Evolutionary conservation across 1,139 yeast species (phyloP).

Genomic region (Geotrichum aggregatum): DNA sequence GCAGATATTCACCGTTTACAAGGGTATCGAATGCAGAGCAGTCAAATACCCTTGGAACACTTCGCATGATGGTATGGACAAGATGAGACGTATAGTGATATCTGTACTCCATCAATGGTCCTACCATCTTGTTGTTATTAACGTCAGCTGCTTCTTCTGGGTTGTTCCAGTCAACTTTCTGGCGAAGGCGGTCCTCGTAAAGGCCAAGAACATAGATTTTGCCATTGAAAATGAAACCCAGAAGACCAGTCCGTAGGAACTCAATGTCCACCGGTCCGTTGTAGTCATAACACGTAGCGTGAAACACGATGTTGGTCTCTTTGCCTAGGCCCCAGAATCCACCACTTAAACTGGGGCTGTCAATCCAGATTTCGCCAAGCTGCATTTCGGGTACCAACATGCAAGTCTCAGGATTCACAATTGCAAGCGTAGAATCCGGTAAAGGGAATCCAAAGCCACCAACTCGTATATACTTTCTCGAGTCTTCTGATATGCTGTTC

Average conservation of each 20-base stretch:
- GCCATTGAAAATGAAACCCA: conserved; percentile 85
- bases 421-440: conserved; percentile 89
- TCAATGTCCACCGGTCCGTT: conserved; percentile 66
- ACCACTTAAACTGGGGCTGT: conserved; percentile 80
- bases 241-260: conserved; percentile 81
- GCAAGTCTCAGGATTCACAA: conserved; percentile 88
- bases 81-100: conserved; percentile 85
- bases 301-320: conserved; percentile 73
- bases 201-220: conserved; percentile 83
- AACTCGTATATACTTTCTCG: conserved; percentile 55
- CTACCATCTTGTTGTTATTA: not conserved
- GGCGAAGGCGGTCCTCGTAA: conserved; percentile 88
- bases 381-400: conserved; percentile 63
- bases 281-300: conserved; percentile 72
- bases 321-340: conserved; percentile 74
- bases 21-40: conserved; percentile 87
- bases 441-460: conserved; percentile 93
- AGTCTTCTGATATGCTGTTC: conserved; percentile 41
- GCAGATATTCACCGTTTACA: conserved; percentile 78
- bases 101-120: conserved; percentile 37
- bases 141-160: conserved; percentile 20
- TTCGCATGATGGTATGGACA: conserved; percentile 71
- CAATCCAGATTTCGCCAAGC: conserved; percentile 96
- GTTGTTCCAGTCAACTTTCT: conserved; percentile 42
- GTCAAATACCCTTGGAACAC: conserved; percentile 78